Base-by-base conservation (phyloP, 2,329 filamentous ascomycete species). In the Cercospora zeae-maydis region DNA sequence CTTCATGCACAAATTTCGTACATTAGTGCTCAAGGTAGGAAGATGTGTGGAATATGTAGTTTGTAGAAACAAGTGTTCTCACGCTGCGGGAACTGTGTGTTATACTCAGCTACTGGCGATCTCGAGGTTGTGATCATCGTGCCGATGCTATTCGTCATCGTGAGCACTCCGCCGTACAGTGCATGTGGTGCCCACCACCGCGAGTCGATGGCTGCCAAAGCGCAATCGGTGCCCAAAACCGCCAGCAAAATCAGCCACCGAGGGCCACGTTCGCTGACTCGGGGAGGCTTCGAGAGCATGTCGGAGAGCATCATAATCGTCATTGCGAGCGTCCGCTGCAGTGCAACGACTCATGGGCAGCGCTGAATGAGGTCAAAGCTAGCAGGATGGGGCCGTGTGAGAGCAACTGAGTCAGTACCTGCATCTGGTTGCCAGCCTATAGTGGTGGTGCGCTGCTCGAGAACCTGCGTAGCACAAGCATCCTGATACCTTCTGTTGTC, bases 101-200 rank as follows among this genome's bases (percentile, higher is more conserved):
- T 63, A 63, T 63, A 63, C 47, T 61, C 58, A 60, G 42, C 34
- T 39, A 37, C 33, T 61, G 58, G 36, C 58, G 62, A 61, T 61
- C 58, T 58, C 31, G 37, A 51, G 51, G 21, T 24, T 58, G 57
- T 45, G 51, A 53, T 63, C 62, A 63, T 61, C 52, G 54, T 58
- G 33, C 53, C 24, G 53, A 27, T 47, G 37, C 21, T 30, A 42
- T 30, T 63, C 62, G 62, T 63, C 62, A 63, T 63, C 62, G 58
- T 49, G 37, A 19, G 51, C 19, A 52, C 39, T 45, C 54, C 19
- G 37, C 24, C 33, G 58, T 36, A 47, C 34, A 37, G 34, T 27
- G 52, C 58, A 11, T 54, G 62, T 54, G 57, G 54, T 57, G 53
- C 37, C 62, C 58, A 60, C 55, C 62, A 63, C 57, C 62, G 53